These are phyloP conservation scores for Zygoascus bituminiphila DNA, from an alignment of 805 yeast species.

Conservation along the genomic window DNA sequence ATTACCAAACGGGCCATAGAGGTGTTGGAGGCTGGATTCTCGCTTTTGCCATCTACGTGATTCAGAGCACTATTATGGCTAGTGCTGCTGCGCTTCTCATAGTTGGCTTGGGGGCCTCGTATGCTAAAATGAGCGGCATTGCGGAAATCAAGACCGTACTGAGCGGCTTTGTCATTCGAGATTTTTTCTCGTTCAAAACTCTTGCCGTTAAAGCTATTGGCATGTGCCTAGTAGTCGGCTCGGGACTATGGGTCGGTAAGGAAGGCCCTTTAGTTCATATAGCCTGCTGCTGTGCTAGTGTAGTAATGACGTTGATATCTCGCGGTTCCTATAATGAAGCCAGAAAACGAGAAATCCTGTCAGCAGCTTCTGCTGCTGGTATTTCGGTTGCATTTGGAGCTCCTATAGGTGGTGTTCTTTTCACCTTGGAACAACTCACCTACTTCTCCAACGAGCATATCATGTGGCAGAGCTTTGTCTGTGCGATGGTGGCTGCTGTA, in stretches of 20 bases:
- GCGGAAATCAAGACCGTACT: constrained; percentile 63
- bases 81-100: constrained; percentile 29
- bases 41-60: constrained; percentile 33
- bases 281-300: constrained; percentile 49
- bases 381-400: constrained; percentile 79
- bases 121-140: constrained; percentile 53
- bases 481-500: constrained; percentile 66
- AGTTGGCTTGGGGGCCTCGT: constrained; percentile 28
- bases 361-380: constrained; percentile 79
- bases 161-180: constrained; percentile 51
- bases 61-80: constrained; percentile 34
- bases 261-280: constrained; percentile 86
- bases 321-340: constrained; percentile 43
- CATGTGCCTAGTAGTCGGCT: constrained; percentile 55
- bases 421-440: constrained; percentile 61
- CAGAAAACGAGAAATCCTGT: constrained; percentile 48
- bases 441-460: constrained; percentile 54
- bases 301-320: constrained; percentile 23
- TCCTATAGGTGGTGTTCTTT: constrained; percentile 82
- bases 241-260: constrained; percentile 76
- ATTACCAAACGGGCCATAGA: constrained; percentile 7
- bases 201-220: constrained; percentile 51
- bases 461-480: constrained; percentile 79
- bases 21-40: constrained; percentile 27
- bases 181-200: constrained; percentile 44